phyloP scores from a whole-genome alignment of 768 basidiomycete species.

The Auriscalpium vulgare region DNA sequence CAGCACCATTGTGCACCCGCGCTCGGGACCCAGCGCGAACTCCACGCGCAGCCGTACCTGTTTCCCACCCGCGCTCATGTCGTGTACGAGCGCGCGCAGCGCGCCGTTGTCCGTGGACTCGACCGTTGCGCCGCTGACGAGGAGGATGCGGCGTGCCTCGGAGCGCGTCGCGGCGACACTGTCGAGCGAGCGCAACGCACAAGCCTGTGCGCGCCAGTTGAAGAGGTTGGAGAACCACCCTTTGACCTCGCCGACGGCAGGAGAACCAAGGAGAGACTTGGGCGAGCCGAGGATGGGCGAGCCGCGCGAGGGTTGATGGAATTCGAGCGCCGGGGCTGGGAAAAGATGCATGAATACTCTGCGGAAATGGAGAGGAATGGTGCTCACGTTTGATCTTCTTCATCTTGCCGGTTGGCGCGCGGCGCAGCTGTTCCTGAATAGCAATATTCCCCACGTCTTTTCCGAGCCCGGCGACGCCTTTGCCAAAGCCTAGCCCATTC shows the following conservation, averaged over 20 bases:
- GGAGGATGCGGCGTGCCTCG: constrained; percentile 56
- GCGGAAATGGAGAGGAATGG: background rate
- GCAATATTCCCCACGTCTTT: constrained; percentile 48
- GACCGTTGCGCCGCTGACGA: constrained; percentile 54
- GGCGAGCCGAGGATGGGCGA: constrained; percentile 42
- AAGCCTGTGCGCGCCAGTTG: constrained; percentile 72
- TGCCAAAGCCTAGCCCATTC: constrained; percentile 26
- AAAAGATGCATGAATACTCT: constrained; percentile 5
- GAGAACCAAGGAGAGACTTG: constrained; percentile 42
- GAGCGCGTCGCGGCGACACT: constrained; percentile 53
- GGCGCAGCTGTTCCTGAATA: constrained; percentile 22
- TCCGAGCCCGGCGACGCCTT: constrained; percentile 23
- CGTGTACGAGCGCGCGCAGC: constrained; percentile 27
- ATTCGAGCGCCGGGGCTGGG: constrained; percentile 50
- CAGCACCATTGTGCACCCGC: constrained; percentile 62
- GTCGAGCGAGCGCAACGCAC: constrained; percentile 47
- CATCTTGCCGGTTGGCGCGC: constrained; percentile 33
- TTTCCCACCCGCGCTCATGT: constrained; percentile 29
- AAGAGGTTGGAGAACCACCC: constrained; percentile 96
- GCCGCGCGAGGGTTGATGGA: constrained; percentile 37
- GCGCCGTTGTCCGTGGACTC: constrained; percentile 44
- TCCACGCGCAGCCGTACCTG: constrained; percentile 81
- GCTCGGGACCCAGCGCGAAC: constrained; percentile 38
- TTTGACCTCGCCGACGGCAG: constrained; percentile 77
- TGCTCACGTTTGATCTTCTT: constrained; percentile 52